Conservation (phyloP, 306 rosid species). For the Cicer chorassanicum region DNA sequence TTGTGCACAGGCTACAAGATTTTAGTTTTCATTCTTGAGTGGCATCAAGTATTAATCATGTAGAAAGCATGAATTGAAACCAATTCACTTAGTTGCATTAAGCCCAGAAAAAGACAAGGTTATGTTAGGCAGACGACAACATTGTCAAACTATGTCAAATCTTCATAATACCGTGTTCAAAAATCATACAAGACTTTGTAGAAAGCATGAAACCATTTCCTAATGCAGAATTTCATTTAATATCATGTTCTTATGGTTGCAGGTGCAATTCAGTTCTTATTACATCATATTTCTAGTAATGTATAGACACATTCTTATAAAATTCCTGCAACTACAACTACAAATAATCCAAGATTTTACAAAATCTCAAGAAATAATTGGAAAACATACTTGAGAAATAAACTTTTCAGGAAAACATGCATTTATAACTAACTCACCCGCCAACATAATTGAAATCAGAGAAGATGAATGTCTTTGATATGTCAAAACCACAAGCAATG, state of each 20-base stretch:
- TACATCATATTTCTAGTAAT: background rate
- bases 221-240: conserved; percentile 3
- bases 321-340: conserved; percentile 6
- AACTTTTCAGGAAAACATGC: conserved; percentile 20
- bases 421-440: conserved; percentile 62
- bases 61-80: conserved; percentile 5
- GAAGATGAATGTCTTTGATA: conserved; percentile 85
- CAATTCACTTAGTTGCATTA: background rate
- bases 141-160: background rate
- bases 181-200: background rate
- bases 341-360: background rate
- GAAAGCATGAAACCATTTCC: conserved; percentile 1
- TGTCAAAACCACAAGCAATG: conserved; percentile 96
- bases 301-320: background rate
- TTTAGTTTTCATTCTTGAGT: background rate
- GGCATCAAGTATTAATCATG: conserved; percentile 9
- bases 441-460: conserved; percentile 78
- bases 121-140: background rate
- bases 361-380: background rate
- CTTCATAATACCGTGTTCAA: background rate
- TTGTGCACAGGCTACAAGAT: background rate
- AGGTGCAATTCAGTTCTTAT: conserved; percentile 15
- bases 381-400: conserved; percentile 31
- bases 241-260: background rate
- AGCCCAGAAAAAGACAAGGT: background rate